Evolutionary conservation across 2,329 filamentous ascomycete genomes (phyloP), one percentile per base, ranked within the genome.

Genomic region (Alternaria arborescens): DNA sequence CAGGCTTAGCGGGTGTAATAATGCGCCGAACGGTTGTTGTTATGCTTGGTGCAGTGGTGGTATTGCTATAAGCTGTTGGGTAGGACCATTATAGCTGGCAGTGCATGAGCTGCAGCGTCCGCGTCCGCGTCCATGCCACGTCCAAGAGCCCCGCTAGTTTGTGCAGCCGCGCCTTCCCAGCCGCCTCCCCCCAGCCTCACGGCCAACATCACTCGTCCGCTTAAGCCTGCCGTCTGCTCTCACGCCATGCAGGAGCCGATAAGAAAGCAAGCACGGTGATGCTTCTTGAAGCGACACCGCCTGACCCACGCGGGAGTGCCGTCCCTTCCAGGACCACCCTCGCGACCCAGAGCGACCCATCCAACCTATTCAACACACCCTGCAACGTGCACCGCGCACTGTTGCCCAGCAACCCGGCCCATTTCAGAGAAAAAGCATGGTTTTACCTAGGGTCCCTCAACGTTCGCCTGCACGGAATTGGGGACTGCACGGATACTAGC

Each of bases 141-240:
- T 11, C 34, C 34, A 38, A 38, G 34, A 38, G 36, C 40, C 55
- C 55, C 34, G 40, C 55, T 57, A 52, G 55, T 48, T 42, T 55
- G 57, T 55, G 57, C 52, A 59, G 52, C 57, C 57, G 43, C 36
- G 42, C 52, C 38, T 34, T 34, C 22, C 52, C 57, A 56, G 52
- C 56, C 56, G 50, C 57, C 57, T 47, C 48, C 50, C 43, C 52
- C 58, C 58, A 58, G 53, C 60, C 60, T 48, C 57, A 18, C 48
- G 24, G 24, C 32, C 16, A 41, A 28, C 40, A n/a, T 30, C 7
- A 30, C 48, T 58, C 50, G 47, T 26, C 55, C 41, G 50, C 40
- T 53, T 24, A 30, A 32, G 40, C 7, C 40, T 22, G 22, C 30
- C 22, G 41, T 24, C 12, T 36, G 32, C 44, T 28, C 30, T 36